Conservation (phyloP, 306 rosid species). For the Ochetophila trinervis region DNA sequence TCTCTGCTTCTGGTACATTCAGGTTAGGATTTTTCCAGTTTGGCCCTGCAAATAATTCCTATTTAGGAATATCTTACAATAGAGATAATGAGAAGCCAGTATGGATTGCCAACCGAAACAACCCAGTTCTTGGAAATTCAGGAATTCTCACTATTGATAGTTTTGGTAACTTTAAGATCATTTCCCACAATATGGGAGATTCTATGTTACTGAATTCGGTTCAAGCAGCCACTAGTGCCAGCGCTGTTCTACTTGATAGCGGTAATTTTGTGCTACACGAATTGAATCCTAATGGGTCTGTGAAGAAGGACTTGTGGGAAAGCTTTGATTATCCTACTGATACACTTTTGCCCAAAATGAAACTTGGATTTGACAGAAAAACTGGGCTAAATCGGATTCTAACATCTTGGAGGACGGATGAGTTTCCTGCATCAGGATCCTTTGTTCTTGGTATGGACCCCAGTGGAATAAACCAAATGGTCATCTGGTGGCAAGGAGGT, state of each 20-base stretch:
- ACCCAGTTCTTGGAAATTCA: constrained; percentile 11
- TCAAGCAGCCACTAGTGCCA: constrained; percentile 17
- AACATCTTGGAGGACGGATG: constrained; percentile 18
- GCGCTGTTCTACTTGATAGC: constrained; percentile 14
- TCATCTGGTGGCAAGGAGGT: constrained; percentile 18
- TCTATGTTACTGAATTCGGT: constrained; percentile 8
- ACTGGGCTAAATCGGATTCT: constrained; percentile 24
- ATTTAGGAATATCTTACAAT: constrained; percentile 21
- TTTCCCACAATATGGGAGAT: not conserved
- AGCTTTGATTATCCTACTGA: constrained; percentile 33
- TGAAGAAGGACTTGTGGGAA: constrained; percentile 24
- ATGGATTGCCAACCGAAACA: constrained; percentile 31
- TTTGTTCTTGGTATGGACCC: constrained; percentile 27
- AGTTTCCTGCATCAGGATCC: constrained; percentile 14
- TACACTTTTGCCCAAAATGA: constrained; percentile 30
- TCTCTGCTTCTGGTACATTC: constrained; percentile 18
- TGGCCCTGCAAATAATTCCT: not conserved
- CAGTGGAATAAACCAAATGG: constrained; percentile 13
- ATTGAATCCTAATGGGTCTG: constrained; percentile 17
- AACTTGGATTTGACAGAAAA: constrained; percentile 21
- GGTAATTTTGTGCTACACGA: constrained; percentile 26
- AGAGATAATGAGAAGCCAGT: not conserved
- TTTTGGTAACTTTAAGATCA: constrained; percentile 27
- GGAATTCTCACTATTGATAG: constrained; percentile 26
- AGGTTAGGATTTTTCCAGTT: constrained; percentile 25